phyloP scores from a whole-genome alignment of 208 protist species.

The Trypanosoma theileri region DNA sequence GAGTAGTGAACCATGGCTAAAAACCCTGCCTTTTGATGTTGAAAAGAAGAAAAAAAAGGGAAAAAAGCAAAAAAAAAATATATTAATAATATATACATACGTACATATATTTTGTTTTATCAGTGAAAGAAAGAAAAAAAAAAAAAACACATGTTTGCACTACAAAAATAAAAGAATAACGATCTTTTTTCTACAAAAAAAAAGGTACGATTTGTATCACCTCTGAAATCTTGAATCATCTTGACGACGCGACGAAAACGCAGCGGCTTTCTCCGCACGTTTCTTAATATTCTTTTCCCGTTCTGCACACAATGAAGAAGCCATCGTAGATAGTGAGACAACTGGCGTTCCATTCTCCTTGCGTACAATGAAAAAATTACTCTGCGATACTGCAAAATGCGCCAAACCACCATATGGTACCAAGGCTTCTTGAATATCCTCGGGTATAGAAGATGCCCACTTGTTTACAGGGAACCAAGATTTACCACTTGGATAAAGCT shows the following conservation, averaged over 20 bases:
- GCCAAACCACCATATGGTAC: conserved; percentile 60
- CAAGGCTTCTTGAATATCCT: conserved; percentile 65
- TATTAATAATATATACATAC: too few relatives aligned
- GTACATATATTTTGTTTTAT: too few relatives aligned
- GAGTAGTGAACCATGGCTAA: conserved; percentile 86
- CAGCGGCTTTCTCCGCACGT: conserved; percentile 31
- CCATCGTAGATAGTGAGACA: conserved; percentile 62
- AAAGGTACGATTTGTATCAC: neutral
- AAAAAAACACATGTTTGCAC: too few relatives aligned
- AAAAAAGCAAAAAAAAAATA: neutral
- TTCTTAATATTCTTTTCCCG: conserved; percentile 40
- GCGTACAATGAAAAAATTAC: conserved; percentile 74
- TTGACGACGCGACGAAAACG: conserved; percentile 28
- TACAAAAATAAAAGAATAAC: too few relatives aligned
- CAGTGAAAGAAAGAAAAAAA: neutral
- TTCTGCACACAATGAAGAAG: conserved; percentile 37
- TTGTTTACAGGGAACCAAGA: conserved; percentile 49
- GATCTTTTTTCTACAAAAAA: too few relatives aligned
- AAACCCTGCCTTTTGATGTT: conserved; percentile 14
- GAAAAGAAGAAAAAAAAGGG: neutral
- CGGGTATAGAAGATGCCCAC: conserved; percentile 52
- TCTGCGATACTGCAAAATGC: conserved; percentile 51
- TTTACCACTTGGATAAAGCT: conserved; percentile 51
- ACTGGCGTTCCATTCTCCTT: conserved; percentile 63
- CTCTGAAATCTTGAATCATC: conserved; percentile 24